These are phyloP conservation scores for Cryptosporidium meleagridis DNA, from an alignment of 169 alveolate species.

Conservation along the genomic window DNA sequence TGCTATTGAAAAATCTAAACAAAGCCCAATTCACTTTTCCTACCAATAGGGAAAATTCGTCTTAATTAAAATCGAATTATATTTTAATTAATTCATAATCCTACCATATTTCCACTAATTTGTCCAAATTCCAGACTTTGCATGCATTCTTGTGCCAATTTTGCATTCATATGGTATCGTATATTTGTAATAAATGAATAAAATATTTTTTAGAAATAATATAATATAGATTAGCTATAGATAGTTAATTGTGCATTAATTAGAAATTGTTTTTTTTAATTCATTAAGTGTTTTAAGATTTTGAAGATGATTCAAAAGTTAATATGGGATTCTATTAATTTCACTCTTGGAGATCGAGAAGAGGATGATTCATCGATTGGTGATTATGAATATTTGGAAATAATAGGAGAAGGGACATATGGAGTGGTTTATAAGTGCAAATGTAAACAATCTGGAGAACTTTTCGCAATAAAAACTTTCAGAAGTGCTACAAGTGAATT, in stretches of 20 bases:
- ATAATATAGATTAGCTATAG: no score
- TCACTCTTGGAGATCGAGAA: slow-evolving; percentile 21
- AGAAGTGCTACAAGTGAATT: slow-evolving; percentile 89
- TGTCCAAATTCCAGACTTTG: not conserved
- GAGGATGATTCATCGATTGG: slow-evolving; percentile 34
- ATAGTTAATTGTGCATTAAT: no score
- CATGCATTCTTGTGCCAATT: slow-evolving; percentile 1
- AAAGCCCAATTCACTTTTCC: slow-evolving; percentile 34
- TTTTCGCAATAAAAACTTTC: slow-evolving; percentile 94
- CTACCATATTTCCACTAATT: not conserved
- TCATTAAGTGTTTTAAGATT: not conserved
- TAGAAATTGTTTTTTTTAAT: no score
- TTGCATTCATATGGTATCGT: not conserved
- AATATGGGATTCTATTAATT: not conserved
- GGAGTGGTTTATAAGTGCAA: slow-evolving; percentile 92
- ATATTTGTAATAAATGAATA: not conserved
- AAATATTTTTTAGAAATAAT: not conserved
- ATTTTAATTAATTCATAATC: not conserved
- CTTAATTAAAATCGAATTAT: not conserved
- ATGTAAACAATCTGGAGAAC: slow-evolving; percentile 86
- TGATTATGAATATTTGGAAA: slow-evolving; percentile 88
- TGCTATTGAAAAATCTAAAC: slow-evolving; percentile 43
- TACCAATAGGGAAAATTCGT: not conserved
- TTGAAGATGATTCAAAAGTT: slow-evolving; percentile 8
- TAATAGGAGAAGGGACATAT: slow-evolving; percentile 95